Evolutionary conservation across 1,284 basidiomycete species (phyloP), one percentile per base, ranked within the genome.

Genomic region (Sphaerobolus stellatus): DNA sequence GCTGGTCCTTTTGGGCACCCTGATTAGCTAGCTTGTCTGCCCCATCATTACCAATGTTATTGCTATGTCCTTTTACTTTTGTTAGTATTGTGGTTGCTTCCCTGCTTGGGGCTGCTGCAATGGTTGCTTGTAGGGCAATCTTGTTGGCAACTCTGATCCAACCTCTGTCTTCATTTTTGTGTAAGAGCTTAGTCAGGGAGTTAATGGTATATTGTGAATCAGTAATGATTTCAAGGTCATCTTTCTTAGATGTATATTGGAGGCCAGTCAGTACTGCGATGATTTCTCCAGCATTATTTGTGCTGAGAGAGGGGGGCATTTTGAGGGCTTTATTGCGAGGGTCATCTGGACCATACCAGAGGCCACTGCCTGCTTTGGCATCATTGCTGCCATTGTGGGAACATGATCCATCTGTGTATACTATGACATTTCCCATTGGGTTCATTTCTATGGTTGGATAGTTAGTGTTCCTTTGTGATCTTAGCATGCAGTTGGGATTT

Each of bases 201-300:
- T 59, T 36, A 11, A 68, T 64, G 0, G 56, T 50, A 30, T 61
- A 61, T 52, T n/a, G 59, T 5, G 64, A 65, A 57, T 65, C 64
- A 9, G 45, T 62, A 2, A 30, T 27, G 7, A 64, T 53, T 9
- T 50, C 16, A 4, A 66, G 53, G 8, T 48, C 43, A 1, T 28
- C 34, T 11, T 45, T 30, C 3, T 28, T 7, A 3, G 33, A 27
- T 16, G 46, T 34, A 1, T 22, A 29, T 28, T 63, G 55, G 1
- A 55, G 40, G 5, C 59, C 58, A 16, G 48, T 20, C 33, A 63
- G 53, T 0, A 60, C 50, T 27, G 61, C 61, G 14, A 61, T 40
- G 4, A 68, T 4, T 46, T 66, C 66, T 0, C 62, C 66, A 0
- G 51, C 53, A 50, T 66, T 63, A 50, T 66, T 68, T 5, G 64